Conservation (phyloP, 1,284 basidiomycete genomes). For the Irpex sp. region DNA sequence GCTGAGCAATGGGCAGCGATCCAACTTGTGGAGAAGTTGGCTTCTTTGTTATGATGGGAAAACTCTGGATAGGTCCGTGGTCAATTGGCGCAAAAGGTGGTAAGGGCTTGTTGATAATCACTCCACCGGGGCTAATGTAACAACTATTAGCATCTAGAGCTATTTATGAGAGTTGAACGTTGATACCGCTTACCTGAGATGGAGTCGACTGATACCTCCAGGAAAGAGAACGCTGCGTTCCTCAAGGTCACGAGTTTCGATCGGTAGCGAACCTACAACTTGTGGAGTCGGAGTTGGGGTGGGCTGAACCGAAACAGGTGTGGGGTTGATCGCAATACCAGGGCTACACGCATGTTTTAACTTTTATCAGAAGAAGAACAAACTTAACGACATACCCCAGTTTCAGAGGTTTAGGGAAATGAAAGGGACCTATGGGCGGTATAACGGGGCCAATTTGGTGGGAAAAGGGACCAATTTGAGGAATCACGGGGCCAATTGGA, state of each 20-base stretch:
- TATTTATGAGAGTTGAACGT: no score
- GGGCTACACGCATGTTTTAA: background rate
- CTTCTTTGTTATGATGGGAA: no score
- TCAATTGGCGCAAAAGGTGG: no score
- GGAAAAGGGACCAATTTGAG: background rate
- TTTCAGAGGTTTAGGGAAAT: background rate
- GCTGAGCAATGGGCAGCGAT: background rate
- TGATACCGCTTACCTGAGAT: no score
- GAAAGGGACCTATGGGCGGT: background rate
- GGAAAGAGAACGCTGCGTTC: background rate
- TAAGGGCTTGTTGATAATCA: no score
- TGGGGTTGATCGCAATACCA: background rate
- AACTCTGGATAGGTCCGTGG: no score
- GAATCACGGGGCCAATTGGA: background rate
- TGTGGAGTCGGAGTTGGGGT: background rate
- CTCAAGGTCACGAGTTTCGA: background rate
- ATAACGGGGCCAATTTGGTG: background rate
- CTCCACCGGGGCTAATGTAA: no score
- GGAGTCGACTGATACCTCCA: no score
- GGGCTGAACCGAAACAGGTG: background rate
- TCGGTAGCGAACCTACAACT: background rate
- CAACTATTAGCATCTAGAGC: no score
- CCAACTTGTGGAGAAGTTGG: no score
- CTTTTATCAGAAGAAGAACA: background rate
- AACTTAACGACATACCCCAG: background rate